Conservation (phyloP, 2,329 filamentous ascomycete species). For the Cadophora gregata region DNA sequence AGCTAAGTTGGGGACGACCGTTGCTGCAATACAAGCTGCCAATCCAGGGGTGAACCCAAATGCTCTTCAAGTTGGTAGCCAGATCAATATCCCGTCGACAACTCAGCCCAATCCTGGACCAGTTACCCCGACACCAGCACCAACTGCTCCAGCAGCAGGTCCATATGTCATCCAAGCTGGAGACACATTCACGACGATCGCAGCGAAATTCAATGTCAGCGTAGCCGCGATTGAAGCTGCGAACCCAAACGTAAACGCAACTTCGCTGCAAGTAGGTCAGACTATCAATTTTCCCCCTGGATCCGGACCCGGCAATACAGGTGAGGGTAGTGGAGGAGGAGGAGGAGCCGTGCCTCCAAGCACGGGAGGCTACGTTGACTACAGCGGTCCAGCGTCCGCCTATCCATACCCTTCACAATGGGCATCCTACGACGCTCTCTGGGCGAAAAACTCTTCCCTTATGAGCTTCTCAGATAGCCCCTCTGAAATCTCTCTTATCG, state of each 20-base stretch:
- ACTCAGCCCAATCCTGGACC: background rate
- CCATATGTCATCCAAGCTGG: slow-evolving; percentile 22
- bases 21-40: background rate
- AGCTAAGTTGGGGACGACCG: slow-evolving; percentile 7
- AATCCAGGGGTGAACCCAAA: slow-evolving; percentile 7
- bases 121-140: background rate
- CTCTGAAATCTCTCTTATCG: slow-evolving; percentile 24
- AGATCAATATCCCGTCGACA: slow-evolving; percentile 1
- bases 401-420: slow-evolving; percentile 24
- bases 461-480: slow-evolving; percentile 23
- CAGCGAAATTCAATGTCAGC: slow-evolving; percentile 13
- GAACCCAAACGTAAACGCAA: slow-evolving; percentile 20
- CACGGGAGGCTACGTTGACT: slow-evolving; percentile 22
- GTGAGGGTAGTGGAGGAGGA: background rate
- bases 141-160: slow-evolving; percentile 3
- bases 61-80: background rate
- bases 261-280: slow-evolving; percentile 22
- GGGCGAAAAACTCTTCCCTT: slow-evolving; percentile 24
- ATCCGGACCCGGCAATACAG: background rate
- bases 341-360: background rate
- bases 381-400: slow-evolving; percentile 25
- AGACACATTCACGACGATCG: slow-evolving; percentile 23
- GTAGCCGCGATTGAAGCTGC: slow-evolving; percentile 14
- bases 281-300: slow-evolving; percentile 22
- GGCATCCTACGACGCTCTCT: slow-evolving; percentile 25